Conservation (phyloP, 768 basidiomycete species). For the Tephrocybe sp. region DNA sequence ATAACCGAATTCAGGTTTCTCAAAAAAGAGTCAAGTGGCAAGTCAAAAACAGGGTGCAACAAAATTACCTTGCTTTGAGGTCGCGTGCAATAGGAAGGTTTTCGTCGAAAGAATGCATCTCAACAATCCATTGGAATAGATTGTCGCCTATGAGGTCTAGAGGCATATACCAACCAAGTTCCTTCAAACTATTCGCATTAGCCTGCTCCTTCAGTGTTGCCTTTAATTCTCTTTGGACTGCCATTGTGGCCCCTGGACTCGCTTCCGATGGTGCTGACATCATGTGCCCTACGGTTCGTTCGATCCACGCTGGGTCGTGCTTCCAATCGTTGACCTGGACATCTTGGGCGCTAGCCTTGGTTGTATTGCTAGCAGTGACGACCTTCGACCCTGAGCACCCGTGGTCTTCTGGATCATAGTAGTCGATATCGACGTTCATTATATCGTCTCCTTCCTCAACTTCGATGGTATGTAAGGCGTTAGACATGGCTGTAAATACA, state of each 20-base stretch:
- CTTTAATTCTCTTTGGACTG: constrained; percentile 61
- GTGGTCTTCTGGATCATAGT: constrained; percentile 31
- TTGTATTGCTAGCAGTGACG: constrained; percentile 18
- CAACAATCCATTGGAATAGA: constrained; percentile 71
- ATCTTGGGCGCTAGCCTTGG: constrained; percentile 12
- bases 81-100: constrained; percentile 60
- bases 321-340: constrained; percentile 45
- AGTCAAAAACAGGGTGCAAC: neutral
- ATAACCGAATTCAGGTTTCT: constrained; percentile 64
- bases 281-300: constrained; percentile 38
- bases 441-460: constrained; percentile 42
- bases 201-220: constrained; percentile 62
- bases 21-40: neutral
- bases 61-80: constrained; percentile 41
- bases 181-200: constrained; percentile 37
- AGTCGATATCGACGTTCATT: constrained; percentile 38
- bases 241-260: constrained; percentile 48
- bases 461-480: constrained; percentile 16
- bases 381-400: constrained; percentile 20
- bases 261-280: constrained; percentile 64
- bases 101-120: constrained; percentile 68
- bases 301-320: constrained; percentile 51
- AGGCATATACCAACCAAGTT: constrained; percentile 73
- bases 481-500: constrained; percentile 13
- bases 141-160: constrained; percentile 65